These are phyloP conservation scores for Protomyces arabidopsidicola DNA, from an alignment of 1,139 yeast species.

Conservation along the genomic window DNA sequence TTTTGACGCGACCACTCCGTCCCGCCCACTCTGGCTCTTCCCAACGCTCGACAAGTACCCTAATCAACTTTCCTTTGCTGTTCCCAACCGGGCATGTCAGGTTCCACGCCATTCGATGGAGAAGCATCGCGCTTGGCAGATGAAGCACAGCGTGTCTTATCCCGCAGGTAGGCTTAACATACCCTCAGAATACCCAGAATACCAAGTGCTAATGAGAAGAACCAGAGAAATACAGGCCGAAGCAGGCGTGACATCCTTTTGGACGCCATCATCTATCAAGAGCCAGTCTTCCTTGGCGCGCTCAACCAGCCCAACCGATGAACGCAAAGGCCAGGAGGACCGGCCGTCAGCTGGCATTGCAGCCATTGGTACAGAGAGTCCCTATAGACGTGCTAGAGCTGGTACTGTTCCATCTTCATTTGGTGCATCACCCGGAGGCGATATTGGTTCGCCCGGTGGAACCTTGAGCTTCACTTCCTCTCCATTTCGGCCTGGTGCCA, in stretches of 20 bases:
- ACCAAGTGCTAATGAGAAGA: constrained; percentile 1
- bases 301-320: constrained; percentile 5
- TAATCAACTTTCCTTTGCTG: too few relatives aligned
- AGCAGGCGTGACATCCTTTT: constrained; percentile 22
- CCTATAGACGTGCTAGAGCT: constrained; percentile 43
- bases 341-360: neutral
- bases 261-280: constrained; percentile 22
- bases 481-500: constrained; percentile 30
- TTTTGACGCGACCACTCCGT: too few relatives aligned
- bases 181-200: neutral
- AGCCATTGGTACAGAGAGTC: constrained; percentile 11
- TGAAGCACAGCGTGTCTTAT: constrained; percentile 6
- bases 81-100: neutral
- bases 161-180: constrained; percentile 18
- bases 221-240: constrained; percentile 24
- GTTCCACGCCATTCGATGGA: neutral
- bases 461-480: constrained; percentile 31
- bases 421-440: constrained; percentile 36
- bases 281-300: neutral
- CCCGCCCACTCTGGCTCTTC: too few relatives aligned
- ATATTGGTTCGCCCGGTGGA: constrained; percentile 30
- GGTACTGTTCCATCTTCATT: constrained; percentile 47
- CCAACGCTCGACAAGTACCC: too few relatives aligned
- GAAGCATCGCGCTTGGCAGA: neutral
- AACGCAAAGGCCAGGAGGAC: constrained; percentile 9